Evolutionary conservation across 331 rosid genomes (phyloP).

Genomic region (Erythrophleum ivorense): DNA sequence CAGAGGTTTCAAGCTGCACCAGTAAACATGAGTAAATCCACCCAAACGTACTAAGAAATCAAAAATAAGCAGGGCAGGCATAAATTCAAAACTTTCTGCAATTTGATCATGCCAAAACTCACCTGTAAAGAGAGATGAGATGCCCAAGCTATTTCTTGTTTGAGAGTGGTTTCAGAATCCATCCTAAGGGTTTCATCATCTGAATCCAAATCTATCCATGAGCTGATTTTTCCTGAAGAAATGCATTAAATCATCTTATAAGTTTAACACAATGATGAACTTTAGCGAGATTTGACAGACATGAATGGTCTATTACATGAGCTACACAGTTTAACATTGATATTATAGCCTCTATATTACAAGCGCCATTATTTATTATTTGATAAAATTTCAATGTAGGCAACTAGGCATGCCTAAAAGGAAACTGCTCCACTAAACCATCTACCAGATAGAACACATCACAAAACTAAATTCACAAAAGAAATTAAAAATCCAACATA

Average conservation of each 20-base stretch:
- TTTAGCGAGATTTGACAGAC: not conserved
- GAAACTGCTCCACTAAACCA: not conserved
- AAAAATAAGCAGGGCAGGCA: not conserved
- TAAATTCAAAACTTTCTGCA: not conserved
- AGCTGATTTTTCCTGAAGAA: conserved; percentile 68
- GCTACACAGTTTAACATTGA: not conserved
- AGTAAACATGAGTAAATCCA: conserved; percentile 22
- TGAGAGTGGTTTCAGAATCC: conserved; percentile 73
- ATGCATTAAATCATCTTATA: not conserved
- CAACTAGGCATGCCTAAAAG: not conserved
- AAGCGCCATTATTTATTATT: not conserved
- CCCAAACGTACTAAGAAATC: not conserved
- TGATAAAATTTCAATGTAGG: not conserved
- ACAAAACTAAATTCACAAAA: not conserved
- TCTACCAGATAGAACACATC: not conserved
- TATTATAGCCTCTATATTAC: not conserved
- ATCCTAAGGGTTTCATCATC: conserved; percentile 61
- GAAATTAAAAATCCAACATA: not conserved
- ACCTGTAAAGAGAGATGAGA: conserved; percentile 80
- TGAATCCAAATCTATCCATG: conserved; percentile 82
- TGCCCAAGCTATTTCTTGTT: conserved; percentile 83
- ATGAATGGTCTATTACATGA: not conserved
- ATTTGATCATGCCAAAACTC: conserved; percentile 28
- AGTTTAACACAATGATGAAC: not conserved
- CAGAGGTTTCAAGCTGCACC: conserved; percentile 4